Percentiles rank a stretch among this genome's conserved stretches.
Evolutionary conservation across 305 asterid genomes (phyloP).

Genomic region (Solanum hybrid): DNA sequence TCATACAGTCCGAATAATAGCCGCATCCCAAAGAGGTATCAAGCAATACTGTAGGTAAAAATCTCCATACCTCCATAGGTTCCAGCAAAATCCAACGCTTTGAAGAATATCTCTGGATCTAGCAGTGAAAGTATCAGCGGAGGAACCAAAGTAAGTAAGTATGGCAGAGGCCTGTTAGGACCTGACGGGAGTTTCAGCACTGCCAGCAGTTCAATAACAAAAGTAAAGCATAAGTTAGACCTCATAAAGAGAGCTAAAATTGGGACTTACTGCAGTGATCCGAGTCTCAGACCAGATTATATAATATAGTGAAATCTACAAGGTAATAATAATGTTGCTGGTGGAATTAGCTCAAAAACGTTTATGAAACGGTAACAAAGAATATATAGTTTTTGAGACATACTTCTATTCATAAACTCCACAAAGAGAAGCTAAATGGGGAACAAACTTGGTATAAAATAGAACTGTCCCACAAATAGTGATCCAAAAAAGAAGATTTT

Average conservation of each 20-base stretch:
- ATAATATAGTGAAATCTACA: not conserved
- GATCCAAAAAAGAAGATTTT: not conserved
- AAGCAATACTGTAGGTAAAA: not conserved
- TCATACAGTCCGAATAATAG: not conserved
- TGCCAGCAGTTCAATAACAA: conserved; percentile 21
- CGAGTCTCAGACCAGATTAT: not conserved
- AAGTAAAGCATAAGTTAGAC: not conserved
- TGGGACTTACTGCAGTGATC: not conserved
- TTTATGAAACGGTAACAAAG: not conserved
- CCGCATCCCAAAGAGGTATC: not conserved
- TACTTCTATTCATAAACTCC: not conserved
- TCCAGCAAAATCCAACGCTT: conserved; percentile 93
- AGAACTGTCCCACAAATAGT: not conserved
- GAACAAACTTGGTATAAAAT: not conserved
- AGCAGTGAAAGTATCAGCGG: conserved; percentile 60
- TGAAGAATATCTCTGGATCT: conserved; percentile 88
- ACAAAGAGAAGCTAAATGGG: not conserved
- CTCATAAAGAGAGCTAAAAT: not conserved
- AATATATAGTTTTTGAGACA: not conserved
- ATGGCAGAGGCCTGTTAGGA: conserved; percentile 51
- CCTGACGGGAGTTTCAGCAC: conserved; percentile 75
- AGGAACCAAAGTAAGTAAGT: conserved; percentile 56
- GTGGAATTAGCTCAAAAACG: not conserved
- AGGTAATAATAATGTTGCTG: not conserved
- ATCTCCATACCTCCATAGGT: conserved; percentile 72